Percentiles rank a stretch among this genome's conserved stretches.
Conservation (phyloP, 2,329 filamentous ascomycete species). For the Sporothrix luriei region DNA sequence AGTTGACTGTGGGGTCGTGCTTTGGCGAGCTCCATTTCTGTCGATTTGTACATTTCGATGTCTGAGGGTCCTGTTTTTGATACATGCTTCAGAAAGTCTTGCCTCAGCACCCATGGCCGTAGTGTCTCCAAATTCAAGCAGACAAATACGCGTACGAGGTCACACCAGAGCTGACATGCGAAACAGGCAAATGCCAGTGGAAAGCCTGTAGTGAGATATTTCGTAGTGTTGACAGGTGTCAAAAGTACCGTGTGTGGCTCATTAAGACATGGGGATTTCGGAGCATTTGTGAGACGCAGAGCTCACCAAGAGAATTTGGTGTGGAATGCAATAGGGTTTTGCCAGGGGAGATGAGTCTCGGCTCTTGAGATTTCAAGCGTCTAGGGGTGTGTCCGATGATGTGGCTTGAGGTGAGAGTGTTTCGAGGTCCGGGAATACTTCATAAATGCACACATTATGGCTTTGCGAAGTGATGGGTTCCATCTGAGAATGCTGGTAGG, state of each 20-base stretch:
- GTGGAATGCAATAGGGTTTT: background rate
- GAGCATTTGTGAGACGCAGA: background rate
- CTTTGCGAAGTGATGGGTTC: background rate
- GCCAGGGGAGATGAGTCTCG: background rate
- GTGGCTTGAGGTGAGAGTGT: background rate
- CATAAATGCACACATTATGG: background rate
- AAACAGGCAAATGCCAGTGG: background rate
- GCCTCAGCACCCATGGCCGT: conserved; percentile 23
- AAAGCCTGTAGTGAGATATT: background rate
- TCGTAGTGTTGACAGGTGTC: conserved; percentile 9
- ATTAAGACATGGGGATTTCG: background rate
- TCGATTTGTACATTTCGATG: conserved; percentile 12
- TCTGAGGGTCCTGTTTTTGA: background rate
- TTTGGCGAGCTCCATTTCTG: conserved; percentile 10
- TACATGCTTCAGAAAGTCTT: conserved; percentile 19
- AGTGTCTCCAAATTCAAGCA: background rate
- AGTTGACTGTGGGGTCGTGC: conserved; percentile 6
- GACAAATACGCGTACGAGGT: background rate
- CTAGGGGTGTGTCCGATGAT: background rate
- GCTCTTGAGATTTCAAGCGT: conserved; percentile 18
- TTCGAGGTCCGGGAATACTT: background rate
- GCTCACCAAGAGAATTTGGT: background rate
- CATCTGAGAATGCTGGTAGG: no score
- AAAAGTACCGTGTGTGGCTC: conserved; percentile 11
- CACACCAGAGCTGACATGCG: background rate